Conservation (phyloP, 2,329 filamentous ascomycete genomes). For the Falciphora oryzae region DNA sequence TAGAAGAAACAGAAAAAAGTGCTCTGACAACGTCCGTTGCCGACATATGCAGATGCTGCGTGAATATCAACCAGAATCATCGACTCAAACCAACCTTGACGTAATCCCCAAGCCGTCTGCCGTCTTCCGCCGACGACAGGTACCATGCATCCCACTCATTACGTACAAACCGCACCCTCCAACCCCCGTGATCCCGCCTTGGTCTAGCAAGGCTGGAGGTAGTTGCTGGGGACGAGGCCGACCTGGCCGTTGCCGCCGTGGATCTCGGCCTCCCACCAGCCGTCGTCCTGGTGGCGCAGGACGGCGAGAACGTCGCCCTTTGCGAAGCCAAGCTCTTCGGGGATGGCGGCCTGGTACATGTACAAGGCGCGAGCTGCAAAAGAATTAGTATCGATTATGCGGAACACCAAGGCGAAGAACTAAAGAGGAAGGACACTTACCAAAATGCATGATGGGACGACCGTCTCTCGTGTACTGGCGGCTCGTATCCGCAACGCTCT, state of each 20-base stretch:
- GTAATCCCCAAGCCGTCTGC: background rate
- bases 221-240: constrained; percentile 64
- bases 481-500: constrained; percentile 79
- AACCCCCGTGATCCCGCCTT: background rate
- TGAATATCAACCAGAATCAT: background rate
- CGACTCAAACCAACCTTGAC: background rate
- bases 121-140: too few relatives aligned
- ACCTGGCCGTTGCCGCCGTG: constrained; percentile 58
- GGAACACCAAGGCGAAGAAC: constrained; percentile 7
- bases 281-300: constrained; percentile 87
- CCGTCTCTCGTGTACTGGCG: constrained; percentile 82
- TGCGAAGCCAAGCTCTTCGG: constrained; percentile 85
- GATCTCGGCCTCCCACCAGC: constrained; percentile 98
- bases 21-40: too few relatives aligned
- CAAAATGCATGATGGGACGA: constrained; percentile 83
- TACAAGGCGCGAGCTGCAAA: constrained; percentile 81
- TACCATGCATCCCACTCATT: background rate
- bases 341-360: constrained; percentile 88
- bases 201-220: constrained; percentile 49
- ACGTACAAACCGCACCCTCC: background rate
- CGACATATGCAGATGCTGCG: background rate
- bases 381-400: background rate
- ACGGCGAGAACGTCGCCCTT: constrained; percentile 92
- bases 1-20: background rate
- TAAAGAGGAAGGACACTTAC: constrained; percentile 51